Percentiles rank a stretch among this genome's conserved stretches.
These are phyloP conservation scores for Penicillium palitans DNA, from an alignment of 2,329 filamentous ascomycete species.

Conservation along the genomic window DNA sequence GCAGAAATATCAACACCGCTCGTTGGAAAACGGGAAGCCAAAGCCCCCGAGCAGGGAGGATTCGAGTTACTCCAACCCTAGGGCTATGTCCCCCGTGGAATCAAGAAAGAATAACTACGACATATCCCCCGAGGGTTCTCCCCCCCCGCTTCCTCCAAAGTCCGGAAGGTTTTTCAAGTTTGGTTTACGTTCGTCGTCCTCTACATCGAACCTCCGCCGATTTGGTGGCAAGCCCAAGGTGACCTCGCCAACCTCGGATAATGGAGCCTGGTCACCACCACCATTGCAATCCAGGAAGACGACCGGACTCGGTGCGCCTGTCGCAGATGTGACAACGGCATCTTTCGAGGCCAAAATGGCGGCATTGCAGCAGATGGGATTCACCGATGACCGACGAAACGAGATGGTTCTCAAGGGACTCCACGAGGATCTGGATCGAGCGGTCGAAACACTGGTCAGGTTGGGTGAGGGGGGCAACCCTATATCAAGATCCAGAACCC, in stretches of 20 bases:
- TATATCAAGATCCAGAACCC: conserved; percentile 57
- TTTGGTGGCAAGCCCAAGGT: conserved; percentile 58
- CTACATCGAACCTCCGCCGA: conserved; percentile 63
- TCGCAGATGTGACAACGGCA: conserved; percentile 50
- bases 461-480: conserved; percentile 67
- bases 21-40: conserved; percentile 50
- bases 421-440: conserved; percentile 79
- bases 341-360: conserved; percentile 72
- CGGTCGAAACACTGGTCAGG: conserved; percentile 80
- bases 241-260: conserved; percentile 29
- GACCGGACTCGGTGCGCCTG: conserved; percentile 64
- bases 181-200: conserved; percentile 67
- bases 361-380: conserved; percentile 86
- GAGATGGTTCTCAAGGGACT: conserved; percentile 77
- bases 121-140: conserved; percentile 54
- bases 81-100: conserved; percentile 7
- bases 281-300: conserved; percentile 27
- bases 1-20: conserved; percentile 80
- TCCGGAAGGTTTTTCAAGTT: conserved; percentile 62
- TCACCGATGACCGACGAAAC: conserved; percentile 79
- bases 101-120: conserved; percentile 8
- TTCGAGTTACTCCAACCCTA: conserved; percentile 53
- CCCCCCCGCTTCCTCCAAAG: conserved; percentile 61
- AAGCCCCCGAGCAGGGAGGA: conserved; percentile 54
- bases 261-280: conserved; percentile 28